Percentiles rank a stretch among this genome's conserved stretches.
phyloP scores from a whole-genome alignment of 2,329 filamentous ascomycete species.

The Microcera coccophila region DNA sequence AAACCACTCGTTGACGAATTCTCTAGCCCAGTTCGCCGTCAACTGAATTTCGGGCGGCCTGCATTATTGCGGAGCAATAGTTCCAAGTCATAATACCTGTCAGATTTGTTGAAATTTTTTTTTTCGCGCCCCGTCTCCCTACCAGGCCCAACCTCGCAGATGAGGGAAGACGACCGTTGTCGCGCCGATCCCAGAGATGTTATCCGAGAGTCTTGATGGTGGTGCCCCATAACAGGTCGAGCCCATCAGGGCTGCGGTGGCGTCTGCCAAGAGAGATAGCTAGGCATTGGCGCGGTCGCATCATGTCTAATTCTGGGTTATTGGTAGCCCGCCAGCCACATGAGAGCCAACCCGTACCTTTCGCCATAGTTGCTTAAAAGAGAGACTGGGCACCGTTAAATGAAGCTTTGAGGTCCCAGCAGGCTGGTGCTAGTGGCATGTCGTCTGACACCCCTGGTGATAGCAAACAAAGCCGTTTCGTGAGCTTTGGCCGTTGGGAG shows the following conservation, averaged over 20 bases:
- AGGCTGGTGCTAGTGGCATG: background rate
- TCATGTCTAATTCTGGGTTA: background rate
- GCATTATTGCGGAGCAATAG: conserved; percentile 16
- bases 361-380: conserved; percentile 1
- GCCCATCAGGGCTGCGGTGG: conserved; percentile 8
- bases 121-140: conserved; percentile 1
- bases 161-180: background rate
- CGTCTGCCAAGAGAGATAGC: conserved; percentile 11
- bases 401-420: background rate
- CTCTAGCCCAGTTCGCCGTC: conserved; percentile 15
- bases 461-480: conserved; percentile 6
- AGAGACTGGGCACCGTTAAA: background rate
- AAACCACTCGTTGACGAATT: conserved; percentile 19
- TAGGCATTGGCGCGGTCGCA: conserved; percentile 1
- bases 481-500: conserved; percentile 2
- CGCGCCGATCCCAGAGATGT: conserved; percentile 9
- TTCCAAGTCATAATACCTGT: conserved; percentile 17
- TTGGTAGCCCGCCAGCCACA: background rate
- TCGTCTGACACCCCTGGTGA: background rate
- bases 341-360: background rate
- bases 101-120: conserved; percentile 13
- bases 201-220: conserved; percentile 8
- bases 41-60: conserved; percentile 4
- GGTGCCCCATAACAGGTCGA: conserved; percentile 7
- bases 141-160: conserved; percentile 3